phyloP scores from a whole-genome alignment of 805 yeast genomes.

The Metschnikowia rubicola region DNA sequence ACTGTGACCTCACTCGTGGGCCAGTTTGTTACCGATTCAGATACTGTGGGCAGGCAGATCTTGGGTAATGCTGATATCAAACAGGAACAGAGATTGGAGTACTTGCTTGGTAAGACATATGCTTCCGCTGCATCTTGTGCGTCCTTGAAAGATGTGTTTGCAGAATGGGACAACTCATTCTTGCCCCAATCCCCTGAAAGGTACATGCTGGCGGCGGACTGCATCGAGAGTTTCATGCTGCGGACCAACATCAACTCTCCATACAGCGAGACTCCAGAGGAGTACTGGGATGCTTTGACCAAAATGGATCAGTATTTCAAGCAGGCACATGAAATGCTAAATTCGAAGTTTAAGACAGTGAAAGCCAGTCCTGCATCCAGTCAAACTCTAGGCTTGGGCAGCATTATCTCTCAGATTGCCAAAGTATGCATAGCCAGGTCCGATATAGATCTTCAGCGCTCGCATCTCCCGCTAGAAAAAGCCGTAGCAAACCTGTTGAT shows the following conservation, averaged over 20 bases:
- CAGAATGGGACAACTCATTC: constrained; percentile 31
- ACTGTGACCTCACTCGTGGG: constrained; percentile 12
- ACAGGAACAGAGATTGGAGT: constrained; percentile 27
- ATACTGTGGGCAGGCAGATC: constrained; percentile 20
- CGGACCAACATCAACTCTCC: constrained; percentile 22
- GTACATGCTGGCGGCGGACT: constrained; percentile 41
- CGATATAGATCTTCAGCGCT: constrained; percentile 50
- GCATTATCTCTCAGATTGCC: constrained; percentile 35
- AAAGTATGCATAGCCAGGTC: constrained; percentile 47
- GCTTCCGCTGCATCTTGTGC: constrained; percentile 4
- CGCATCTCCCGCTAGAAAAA: constrained; percentile 27
- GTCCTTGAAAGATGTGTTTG: constrained; percentile 21
- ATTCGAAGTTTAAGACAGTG: constrained; percentile 2
- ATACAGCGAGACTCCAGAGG: constrained; percentile 12
- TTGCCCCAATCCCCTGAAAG: constrained; percentile 34
- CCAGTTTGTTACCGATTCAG: constrained; percentile 21
- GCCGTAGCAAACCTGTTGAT: constrained; percentile 29
- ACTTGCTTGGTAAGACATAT: constrained; percentile 27
- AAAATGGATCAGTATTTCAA: constrained; percentile 37
- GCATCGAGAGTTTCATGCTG: constrained; percentile 42
- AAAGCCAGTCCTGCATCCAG: background rate
- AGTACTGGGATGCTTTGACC: constrained; percentile 40
- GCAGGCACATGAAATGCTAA: constrained; percentile 34
- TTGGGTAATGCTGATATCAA: constrained; percentile 18
- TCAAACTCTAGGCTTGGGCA: constrained; percentile 27